A percentile compares a stretch with the other conserved stretches of the same genome.
Conservation (phyloP, 2,329 filamentous ascomycete genomes). For the Sclerotinia spermophila region DNA sequence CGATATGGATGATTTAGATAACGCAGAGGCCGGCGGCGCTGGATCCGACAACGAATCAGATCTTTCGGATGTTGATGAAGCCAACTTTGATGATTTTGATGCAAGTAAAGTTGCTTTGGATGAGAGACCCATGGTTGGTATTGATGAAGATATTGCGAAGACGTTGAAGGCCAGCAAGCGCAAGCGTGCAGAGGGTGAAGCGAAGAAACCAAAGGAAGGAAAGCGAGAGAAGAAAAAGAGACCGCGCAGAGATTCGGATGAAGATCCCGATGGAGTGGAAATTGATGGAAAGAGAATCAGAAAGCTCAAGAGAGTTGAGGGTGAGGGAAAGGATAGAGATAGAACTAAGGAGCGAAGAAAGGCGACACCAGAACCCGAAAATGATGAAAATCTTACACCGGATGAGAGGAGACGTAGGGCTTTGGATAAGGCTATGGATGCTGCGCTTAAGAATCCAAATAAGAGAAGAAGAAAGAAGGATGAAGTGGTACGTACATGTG, state of each 20-base stretch:
- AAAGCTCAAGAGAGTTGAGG: conserved; percentile 39
- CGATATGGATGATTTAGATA: conserved; percentile 34
- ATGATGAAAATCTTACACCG: conserved; percentile 75
- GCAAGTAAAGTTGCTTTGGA: conserved; percentile 60
- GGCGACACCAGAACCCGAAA: conserved; percentile 54
- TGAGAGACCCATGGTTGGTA: conserved; percentile 57
- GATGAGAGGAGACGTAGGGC: conserved; percentile 81
- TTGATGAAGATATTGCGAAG: conserved; percentile 62
- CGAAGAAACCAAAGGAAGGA: conserved; percentile 66
- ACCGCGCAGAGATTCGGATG: conserved; percentile 47
- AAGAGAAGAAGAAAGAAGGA: conserved; percentile 71
- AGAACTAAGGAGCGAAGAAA: conserved; percentile 42
- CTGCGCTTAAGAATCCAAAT: conserved; percentile 75
- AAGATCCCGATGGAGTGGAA: conserved; percentile 47
- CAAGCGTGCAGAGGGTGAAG: conserved; percentile 60
- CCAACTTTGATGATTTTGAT: conserved; percentile 68
- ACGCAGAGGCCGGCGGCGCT: conserved; percentile 20
- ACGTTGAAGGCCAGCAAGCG: conserved; percentile 63
- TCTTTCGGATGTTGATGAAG: conserved; percentile 66
- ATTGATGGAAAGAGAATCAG: conserved; percentile 51
- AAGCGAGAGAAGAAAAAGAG: conserved; percentile 69
- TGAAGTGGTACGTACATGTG: conserved; percentile 66
- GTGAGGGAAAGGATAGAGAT: conserved; percentile 36
- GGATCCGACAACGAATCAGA: conserved; percentile 46
- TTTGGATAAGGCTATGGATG: conserved; percentile 83